These are phyloP conservation scores for Clathrospora elynae DNA, from an alignment of 2,329 filamentous ascomycete species.

Conservation along the genomic window DNA sequence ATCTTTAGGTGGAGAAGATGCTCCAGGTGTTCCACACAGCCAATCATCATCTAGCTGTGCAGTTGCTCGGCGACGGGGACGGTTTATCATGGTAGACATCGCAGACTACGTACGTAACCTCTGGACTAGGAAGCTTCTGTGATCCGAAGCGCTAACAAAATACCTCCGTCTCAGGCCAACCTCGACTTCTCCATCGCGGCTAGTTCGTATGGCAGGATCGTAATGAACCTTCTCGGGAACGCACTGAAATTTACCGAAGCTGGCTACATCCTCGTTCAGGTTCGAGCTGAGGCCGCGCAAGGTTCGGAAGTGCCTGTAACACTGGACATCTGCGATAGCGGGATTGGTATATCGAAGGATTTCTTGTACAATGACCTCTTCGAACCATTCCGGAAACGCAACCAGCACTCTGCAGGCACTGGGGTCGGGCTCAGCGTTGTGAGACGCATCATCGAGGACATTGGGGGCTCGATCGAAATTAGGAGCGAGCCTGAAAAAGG, in stretches of 20 bases:
- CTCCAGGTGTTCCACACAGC: background rate
- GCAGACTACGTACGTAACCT: conserved; percentile 8
- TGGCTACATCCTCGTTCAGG: conserved; percentile 29
- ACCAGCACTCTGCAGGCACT: conserved; percentile 25
- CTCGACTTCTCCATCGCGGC: conserved; percentile 50
- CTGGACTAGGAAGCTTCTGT: background rate
- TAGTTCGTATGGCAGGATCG: conserved; percentile 33
- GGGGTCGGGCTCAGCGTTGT: conserved; percentile 33
- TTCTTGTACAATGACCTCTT: conserved; percentile 34
- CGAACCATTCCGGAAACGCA: conserved; percentile 39
- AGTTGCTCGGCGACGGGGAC: conserved; percentile 14
- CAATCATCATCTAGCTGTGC: background rate
- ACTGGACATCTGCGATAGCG: conserved; percentile 42
- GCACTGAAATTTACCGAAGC: conserved; percentile 38
- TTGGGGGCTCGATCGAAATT: conserved; percentile 27
- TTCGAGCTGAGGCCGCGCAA: conserved; percentile 12
- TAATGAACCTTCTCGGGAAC: conserved; percentile 42
- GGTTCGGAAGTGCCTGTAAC: conserved; percentile 11
- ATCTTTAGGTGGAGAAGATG: background rate
- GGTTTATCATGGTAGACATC: conserved; percentile 29
- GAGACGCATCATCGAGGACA: conserved; percentile 24
- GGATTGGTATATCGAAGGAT: conserved; percentile 32
- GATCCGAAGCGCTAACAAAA: too few species aligned
- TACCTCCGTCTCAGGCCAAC: conserved; percentile 1
- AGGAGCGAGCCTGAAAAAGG: conserved; percentile 11